Evolutionary conservation across 176 grass and related monocot genomes (phyloP).

Genomic region (Bonia amplexicaulis): DNA sequence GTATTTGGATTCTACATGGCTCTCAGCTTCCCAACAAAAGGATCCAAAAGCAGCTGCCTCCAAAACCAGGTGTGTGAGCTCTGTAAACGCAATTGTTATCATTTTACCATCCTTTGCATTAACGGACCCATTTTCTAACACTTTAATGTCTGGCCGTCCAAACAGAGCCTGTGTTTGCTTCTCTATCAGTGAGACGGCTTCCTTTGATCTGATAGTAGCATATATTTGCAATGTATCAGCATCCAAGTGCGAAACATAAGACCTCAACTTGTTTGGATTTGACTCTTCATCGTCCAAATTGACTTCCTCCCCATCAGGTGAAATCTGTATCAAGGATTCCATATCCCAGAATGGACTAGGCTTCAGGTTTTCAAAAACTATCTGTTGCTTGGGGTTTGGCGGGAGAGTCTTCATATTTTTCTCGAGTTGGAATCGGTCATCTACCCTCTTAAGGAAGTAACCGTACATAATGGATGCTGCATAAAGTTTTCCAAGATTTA

Average conservation of each 20-base stretch:
- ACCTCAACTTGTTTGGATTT: constrained; percentile 62
- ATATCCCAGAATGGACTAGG: constrained; percentile 91
- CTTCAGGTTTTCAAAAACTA: constrained; percentile 59
- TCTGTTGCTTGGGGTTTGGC: constrained; percentile 45
- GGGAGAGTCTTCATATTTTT: constrained; percentile 85
- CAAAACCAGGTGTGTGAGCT: constrained; percentile 74
- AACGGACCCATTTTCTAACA: constrained; percentile 69
- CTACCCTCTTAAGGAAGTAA: constrained; percentile 94
- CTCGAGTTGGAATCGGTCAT: constrained; percentile 92
- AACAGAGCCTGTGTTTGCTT: constrained; percentile 94
- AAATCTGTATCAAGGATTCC: constrained; percentile 82
- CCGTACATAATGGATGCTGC: constrained; percentile 98
- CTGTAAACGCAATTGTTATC: constrained; percentile 67
- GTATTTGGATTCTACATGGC: constrained; percentile 87
- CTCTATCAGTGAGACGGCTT: constrained; percentile 78
- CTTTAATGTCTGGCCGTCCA: constrained; percentile 83
- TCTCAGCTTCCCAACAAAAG: constrained; percentile 92
- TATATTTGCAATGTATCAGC: constrained; percentile 73
- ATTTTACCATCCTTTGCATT: constrained; percentile 67
- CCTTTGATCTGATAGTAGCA: constrained; percentile 89
- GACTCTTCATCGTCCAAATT: constrained; percentile 44
- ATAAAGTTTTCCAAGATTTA: constrained; percentile 96
- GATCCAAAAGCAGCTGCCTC: constrained; percentile 83
- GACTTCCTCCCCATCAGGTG: constrained; percentile 50
- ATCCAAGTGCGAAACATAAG: constrained; percentile 79